phyloP scores from a whole-genome alignment of 495 filamentous ascomycete species.

The Podospora australis region DNA sequence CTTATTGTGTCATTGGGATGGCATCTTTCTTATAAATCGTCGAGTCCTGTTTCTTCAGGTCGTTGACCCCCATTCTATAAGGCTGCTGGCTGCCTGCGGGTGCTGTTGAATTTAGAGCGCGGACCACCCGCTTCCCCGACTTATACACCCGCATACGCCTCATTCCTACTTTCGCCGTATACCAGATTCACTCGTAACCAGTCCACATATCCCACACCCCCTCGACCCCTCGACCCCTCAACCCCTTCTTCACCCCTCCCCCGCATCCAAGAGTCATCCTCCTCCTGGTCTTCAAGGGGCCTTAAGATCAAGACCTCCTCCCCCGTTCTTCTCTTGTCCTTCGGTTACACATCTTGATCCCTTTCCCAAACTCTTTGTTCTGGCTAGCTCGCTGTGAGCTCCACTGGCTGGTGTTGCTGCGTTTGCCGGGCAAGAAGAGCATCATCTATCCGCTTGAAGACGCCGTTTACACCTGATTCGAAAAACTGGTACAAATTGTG shows the following conservation, averaged over 20 bases:
- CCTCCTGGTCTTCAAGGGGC: background rate
- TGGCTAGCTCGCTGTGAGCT: background rate
- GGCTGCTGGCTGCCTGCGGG: slow-evolving; percentile 11
- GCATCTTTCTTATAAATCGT: slow-evolving; percentile 3
- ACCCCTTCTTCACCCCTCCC: background rate
- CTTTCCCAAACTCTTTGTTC: background rate
- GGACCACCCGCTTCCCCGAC: slow-evolving; percentile 2
- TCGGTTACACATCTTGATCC: no score
- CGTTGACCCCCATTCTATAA: slow-evolving; percentile 5
- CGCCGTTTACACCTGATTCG: no score
- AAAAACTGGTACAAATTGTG: no score
- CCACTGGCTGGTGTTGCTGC: background rate
- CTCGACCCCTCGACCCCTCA: background rate
- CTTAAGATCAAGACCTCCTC: background rate
- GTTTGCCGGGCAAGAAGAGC: no score
- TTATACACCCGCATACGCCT: background rate
- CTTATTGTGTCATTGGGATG: background rate
- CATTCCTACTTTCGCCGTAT: slow-evolving; percentile 5
- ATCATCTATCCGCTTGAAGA: no score
- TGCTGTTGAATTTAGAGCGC: background rate
- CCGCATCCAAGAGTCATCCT: background rate
- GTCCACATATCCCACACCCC: background rate
- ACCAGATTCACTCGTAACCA: no score
- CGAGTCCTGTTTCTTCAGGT: slow-evolving; percentile 2
- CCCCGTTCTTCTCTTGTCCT: background rate